Conservation (phyloP, 83 land plant species). For the Picea abies region DNA sequence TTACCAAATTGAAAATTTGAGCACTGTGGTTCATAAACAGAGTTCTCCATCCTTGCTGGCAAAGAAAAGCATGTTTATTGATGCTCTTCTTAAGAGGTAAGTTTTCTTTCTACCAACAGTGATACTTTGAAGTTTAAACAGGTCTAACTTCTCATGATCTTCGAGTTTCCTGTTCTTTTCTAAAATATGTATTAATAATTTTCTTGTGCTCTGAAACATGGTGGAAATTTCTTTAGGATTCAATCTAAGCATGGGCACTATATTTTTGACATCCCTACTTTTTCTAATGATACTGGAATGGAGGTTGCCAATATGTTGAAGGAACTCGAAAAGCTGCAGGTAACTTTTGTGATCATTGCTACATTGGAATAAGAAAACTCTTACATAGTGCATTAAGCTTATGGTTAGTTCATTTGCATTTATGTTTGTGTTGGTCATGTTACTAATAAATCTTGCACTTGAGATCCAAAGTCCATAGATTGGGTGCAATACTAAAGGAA, state of each 20-base stretch:
- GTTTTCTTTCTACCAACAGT: neutral
- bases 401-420: neutral
- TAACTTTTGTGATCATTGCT: slow-evolving; percentile 15
- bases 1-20: neutral
- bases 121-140: neutral
- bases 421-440: too few relatives aligned
- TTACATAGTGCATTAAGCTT: neutral
- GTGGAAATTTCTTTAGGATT: slow-evolving; percentile 42
- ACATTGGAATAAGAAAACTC: neutral
- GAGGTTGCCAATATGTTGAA: slow-evolving; percentile 49
- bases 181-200: neutral
- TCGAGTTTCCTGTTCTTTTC: neutral
- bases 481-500: too few relatives aligned
- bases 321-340: slow-evolving; percentile 81
- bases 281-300: slow-evolving; percentile 63
- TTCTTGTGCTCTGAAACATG: neutral
- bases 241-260: slow-evolving; percentile 74
- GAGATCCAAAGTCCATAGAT: too few relatives aligned
- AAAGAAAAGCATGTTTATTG: slow-evolving; percentile 57
- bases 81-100: slow-evolving; percentile 75
- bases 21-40: slow-evolving; percentile 35
- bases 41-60: slow-evolving; percentile 69
- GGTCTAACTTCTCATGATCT: neutral
- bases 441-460: too few relatives aligned
- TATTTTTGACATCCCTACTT: slow-evolving; percentile 73